Conservation (phyloP, 1,284 basidiomycete genomes). For the Pseudozyma flocculosa region DNA sequence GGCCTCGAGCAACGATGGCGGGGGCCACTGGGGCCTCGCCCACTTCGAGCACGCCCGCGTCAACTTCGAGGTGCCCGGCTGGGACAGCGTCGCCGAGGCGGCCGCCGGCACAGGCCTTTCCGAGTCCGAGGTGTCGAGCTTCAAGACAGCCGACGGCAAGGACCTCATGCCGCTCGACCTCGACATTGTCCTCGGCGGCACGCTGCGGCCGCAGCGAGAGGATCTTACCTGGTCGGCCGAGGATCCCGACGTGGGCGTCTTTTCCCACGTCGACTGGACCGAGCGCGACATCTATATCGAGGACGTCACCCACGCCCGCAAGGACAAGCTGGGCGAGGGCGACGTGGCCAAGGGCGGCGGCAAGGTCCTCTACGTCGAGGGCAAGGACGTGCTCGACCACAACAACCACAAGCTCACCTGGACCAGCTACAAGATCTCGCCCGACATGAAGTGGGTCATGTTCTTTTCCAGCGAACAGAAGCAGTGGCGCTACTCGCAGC, state of each 20-base stretch:
- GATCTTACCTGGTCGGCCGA: slow-evolving; percentile 29
- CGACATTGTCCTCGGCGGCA: slow-evolving; percentile 42
- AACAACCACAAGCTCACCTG: slow-evolving; percentile 30
- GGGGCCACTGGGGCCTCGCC: slow-evolving; percentile 23
- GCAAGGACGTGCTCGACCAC: slow-evolving; percentile 36
- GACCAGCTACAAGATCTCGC: slow-evolving; percentile 36
- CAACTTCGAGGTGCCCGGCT: slow-evolving; percentile 32
- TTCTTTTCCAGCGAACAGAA: slow-evolving; percentile 56
- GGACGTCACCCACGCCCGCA: slow-evolving; percentile 45
- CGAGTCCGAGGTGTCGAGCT: slow-evolving; percentile 12
- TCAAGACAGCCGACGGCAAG: slow-evolving; percentile 12
- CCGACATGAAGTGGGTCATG: slow-evolving; percentile 39
- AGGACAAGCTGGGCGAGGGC: slow-evolving; percentile 34
- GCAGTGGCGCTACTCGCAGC: slow-evolving; percentile 90
- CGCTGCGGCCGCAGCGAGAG: slow-evolving; percentile 19
- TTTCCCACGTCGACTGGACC: slow-evolving; percentile 36
- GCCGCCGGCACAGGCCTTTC: slow-evolving; percentile 10
- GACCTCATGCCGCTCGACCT: slow-evolving; percentile 36
- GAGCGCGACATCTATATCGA: slow-evolving; percentile 41
- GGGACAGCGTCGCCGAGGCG: slow-evolving; percentile 16
- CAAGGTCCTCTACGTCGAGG: slow-evolving; percentile 29
- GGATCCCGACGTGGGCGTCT: slow-evolving; percentile 52
- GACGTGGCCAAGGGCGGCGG: slow-evolving; percentile 41
- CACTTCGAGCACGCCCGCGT: slow-evolving; percentile 18
- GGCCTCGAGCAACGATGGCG: slow-evolving; percentile 20